Conservation (phyloP, 1,284 basidiomycete species). For the Pseudozyma sp. region DNA sequence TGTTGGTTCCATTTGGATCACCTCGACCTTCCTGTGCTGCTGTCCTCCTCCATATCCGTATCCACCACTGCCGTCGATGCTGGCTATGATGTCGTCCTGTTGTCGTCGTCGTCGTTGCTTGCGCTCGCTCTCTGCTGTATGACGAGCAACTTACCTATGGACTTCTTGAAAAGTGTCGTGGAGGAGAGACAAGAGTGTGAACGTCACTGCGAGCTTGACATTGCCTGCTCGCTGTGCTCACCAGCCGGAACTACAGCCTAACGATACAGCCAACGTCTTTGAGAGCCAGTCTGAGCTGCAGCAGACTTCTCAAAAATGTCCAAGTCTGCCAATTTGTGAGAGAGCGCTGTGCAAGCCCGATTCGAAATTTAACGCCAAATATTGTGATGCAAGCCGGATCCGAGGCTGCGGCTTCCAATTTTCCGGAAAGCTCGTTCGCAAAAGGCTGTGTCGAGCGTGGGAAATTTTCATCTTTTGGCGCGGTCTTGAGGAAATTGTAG, state of each 20-base stretch:
- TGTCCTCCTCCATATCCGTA: neutral
- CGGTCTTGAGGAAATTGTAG: neutral
- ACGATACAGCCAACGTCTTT: neutral
- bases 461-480: conserved; percentile 25
- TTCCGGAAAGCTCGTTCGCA: neutral
- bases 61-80: neutral
- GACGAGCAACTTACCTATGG: conserved; percentile 47
- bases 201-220: conserved; percentile 13
- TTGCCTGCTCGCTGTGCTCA: conserved; percentile 3
- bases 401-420: neutral
- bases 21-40: neutral
- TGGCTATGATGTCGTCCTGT: neutral
- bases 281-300: neutral
- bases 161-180: conserved; percentile 44
- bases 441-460: conserved; percentile 7
- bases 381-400: conserved; percentile 4
- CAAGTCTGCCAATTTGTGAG: neutral
- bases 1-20: neutral
- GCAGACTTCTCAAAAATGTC: neutral
- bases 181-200: conserved; percentile 6
- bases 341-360: conserved; percentile 3
- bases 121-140: neutral
- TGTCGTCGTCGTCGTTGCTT: conserved; percentile 5
- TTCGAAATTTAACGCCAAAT: neutral
- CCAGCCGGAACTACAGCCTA: neutral